Evolutionary conservation across 768 basidiomycete genomes (phyloP).

Genomic region (Russula griseocarnosa): DNA sequence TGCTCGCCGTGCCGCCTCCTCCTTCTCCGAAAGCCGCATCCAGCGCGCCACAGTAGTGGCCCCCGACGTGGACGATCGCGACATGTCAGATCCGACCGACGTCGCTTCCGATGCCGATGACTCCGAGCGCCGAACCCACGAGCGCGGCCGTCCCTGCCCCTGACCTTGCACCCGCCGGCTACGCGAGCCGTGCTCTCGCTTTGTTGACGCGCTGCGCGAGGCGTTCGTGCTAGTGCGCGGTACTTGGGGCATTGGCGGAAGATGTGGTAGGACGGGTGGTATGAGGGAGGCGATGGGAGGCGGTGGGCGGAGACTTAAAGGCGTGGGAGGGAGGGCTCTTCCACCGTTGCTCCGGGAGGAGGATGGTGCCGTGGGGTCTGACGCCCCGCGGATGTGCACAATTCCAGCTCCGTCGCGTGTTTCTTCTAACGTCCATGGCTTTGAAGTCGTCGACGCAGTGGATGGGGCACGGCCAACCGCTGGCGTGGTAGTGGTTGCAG

Average conservation of each 20-base stretch:
- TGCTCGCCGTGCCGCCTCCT: constrained; percentile 24
- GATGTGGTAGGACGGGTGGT: constrained; percentile 12
- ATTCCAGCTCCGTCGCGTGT: constrained; percentile 39
- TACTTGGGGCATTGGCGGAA: neutral
- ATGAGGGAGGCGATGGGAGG: constrained; percentile 3
- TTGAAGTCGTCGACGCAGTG: constrained; percentile 27
- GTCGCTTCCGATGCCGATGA: constrained; percentile 19
- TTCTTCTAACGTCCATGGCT: constrained; percentile 42
- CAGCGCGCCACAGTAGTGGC: constrained; percentile 6
- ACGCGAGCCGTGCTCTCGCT: constrained; percentile 11
- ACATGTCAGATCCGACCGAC: constrained; percentile 29
- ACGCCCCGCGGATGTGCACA: constrained; percentile 37
- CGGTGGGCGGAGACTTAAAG: neutral
- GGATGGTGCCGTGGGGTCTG: neutral
- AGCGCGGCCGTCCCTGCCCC: neutral
- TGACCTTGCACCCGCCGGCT: neutral
- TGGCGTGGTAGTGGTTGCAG: neutral
- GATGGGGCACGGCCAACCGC: constrained; percentile 6
- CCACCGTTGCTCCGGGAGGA: neutral
- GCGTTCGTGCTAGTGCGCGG: constrained; percentile 4
- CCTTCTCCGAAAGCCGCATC: constrained; percentile 24
- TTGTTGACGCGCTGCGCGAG: constrained; percentile 8
- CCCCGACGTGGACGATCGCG: constrained; percentile 14
- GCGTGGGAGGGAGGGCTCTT: neutral
- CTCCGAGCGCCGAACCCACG: constrained; percentile 3